phyloP scores from a whole-genome alignment of 2,329 filamentous ascomycete species.

The Chrysoporthe puriensis region DNA sequence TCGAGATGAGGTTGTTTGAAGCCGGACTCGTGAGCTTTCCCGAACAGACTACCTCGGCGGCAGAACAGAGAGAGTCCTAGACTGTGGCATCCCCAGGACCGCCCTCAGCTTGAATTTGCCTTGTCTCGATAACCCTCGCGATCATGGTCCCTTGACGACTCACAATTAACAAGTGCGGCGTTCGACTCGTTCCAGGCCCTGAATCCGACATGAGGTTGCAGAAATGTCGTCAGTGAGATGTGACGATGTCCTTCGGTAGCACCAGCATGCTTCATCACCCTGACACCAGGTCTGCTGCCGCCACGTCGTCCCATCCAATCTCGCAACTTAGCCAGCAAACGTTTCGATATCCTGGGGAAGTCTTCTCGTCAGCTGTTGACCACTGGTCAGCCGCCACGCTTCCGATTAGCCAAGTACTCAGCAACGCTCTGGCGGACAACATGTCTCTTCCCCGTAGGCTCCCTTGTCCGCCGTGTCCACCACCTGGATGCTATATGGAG shows the following conservation, averaged over 20 bases:
- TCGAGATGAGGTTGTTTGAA: not conserved
- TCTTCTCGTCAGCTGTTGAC: not conserved
- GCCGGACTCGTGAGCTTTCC: not conserved
- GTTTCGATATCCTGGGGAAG: not conserved
- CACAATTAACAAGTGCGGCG: not conserved
- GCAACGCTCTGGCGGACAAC: not conserved
- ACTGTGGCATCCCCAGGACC: not conserved
- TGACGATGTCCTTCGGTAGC: not conserved
- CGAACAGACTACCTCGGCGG: not conserved
- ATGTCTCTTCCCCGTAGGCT: not conserved
- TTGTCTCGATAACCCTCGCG: not conserved
- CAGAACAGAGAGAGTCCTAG: not conserved
- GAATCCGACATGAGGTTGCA: not conserved
- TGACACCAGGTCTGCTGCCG: not conserved
- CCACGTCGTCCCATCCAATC: not conserved
- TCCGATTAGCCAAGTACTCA: not conserved
- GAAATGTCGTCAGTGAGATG: not conserved
- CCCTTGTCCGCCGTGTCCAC: not conserved
- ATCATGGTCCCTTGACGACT: not conserved
- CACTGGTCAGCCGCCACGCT: not conserved
- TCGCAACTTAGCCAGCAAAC: not conserved
- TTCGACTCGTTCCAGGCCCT: not conserved
- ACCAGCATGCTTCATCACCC: not conserved
- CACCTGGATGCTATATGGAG: not conserved
- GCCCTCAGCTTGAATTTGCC: not conserved